Percentiles rank a stretch among this genome's conserved stretches.
Evolutionary conservation across 2,329 filamentous ascomycete genomes (phyloP).

Genomic region (Curvularia sp.): DNA sequence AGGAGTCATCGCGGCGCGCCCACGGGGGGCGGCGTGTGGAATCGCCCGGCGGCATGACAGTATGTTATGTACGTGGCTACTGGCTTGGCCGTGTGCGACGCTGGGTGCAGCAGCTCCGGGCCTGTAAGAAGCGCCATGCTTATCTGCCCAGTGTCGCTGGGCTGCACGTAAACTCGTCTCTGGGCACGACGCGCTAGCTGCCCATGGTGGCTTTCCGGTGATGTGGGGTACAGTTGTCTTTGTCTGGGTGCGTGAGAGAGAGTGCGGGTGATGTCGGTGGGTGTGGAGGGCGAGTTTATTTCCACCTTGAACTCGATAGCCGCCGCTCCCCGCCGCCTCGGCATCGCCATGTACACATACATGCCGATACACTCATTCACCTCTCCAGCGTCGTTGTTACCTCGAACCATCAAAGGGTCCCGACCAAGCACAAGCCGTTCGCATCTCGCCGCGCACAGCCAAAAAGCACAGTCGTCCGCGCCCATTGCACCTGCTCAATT

Average conservation of each 20-base stretch:
- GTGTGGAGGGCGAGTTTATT: conserved; percentile 10
- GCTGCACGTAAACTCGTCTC: conserved; percentile 9
- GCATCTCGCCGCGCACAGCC: neutral
- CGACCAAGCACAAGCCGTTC: neutral
- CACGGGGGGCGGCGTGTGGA: neutral
- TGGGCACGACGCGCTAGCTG: conserved; percentile 6
- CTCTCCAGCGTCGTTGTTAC: neutral
- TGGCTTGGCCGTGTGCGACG: neutral
- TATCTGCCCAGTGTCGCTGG: conserved; percentile 13
- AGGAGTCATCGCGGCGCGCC: neutral
- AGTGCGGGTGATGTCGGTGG: neutral
- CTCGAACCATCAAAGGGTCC: neutral
- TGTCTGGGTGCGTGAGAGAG: neutral
- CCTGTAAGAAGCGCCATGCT: conserved; percentile 15
- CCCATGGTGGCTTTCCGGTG: conserved; percentile 1
- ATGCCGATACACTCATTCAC: neutral
- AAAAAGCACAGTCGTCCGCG: neutral
- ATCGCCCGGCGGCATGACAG: neutral
- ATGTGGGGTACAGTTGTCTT: conserved; percentile 22
- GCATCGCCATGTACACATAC: neutral
- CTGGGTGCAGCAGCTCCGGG: conserved; percentile 5
- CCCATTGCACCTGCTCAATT: conserved; percentile 18
- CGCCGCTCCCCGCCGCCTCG: neutral
- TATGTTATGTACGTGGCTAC: conserved; percentile 1
- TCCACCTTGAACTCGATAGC: conserved; percentile 1